Evolutionary conservation across 208 protist genomes (phyloP), one percentile per base, ranked within the genome.

Genomic region (Naegleria fowleri): DNA sequence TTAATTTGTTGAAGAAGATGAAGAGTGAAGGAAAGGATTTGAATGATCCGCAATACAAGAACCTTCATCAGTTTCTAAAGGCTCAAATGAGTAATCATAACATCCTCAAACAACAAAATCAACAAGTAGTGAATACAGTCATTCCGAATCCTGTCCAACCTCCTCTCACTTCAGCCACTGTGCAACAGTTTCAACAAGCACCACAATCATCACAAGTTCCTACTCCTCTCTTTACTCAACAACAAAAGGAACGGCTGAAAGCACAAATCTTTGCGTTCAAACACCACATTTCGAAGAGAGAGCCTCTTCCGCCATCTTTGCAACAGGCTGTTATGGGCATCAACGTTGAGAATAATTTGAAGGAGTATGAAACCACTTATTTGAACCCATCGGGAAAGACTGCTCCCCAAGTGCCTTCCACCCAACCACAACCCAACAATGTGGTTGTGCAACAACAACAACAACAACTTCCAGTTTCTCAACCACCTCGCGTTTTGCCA

Each of bases 191-290:
- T 38, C 83, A 87, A 87, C 36, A 87, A 52, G 5, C 2, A 13
- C 59, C 16, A 76, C n/a, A 39, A 86, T 38, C 39, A 51, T 38
- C n/a, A 48, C 83, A 87, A 51, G 16, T 29, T 22, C 83, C 9
- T 36, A 16, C 29, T 48, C 51, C 6, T 48, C 22, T 88, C 4
- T 88, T 88, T 29, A 29, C 85, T 40, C 48, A 0, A 90, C 15
- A 58, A 76, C 87, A 90, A 90, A 79, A 90, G 33, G 87, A 90
- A 36, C 0, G n/a, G 33, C 33, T 90, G 11, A 90, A 38, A 79
- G 48, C 87, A n/a, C 87, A 90, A 90, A 90, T 79, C 33, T 79
- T 36, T 41, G 87, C 87, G 0, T 79, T 90, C 5, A 90, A 79
- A 36, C 13, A 79, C 43, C 55, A 90, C 55, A 48, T 79, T n/a